Percentiles rank a stretch among this genome's conserved stretches.
These are phyloP conservation scores for sunflower (Helianthus annuus) DNA, from an alignment of 129 eudicot genomes.

Conservation along the genomic window HanXRQr2.0-SUNRISE NC_035438.2:38549149-38549648, in stretches of 20 bases:
- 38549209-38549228: too few relatives aligned
- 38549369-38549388: constrained; percentile 58
- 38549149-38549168: too few relatives aligned
- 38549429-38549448: constrained; percentile 24
- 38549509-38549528: constrained; percentile 70
- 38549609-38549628: constrained; percentile 47
- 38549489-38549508: constrained; percentile 70
- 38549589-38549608: constrained; percentile 30
- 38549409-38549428: constrained; percentile 33
- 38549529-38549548: constrained; percentile 12
- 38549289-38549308: constrained; percentile 42
- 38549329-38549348: constrained; percentile 37
- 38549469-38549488: constrained; percentile 53
- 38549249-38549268: constrained; percentile 42
- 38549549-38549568: not conserved
- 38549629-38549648: constrained; percentile 33
- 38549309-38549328: constrained; percentile 6
- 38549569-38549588: constrained; percentile 28
- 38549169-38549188: not conserved
- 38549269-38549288: constrained; percentile 58
- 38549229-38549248: constrained; percentile 35
- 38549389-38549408: constrained; percentile 80
- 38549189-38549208: constrained; percentile 8
- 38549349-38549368: constrained; percentile 48
- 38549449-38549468: constrained; percentile 55